Conservation (phyloP, 371 early-diverging fungal genomes). For the Circinella minor region DNA sequence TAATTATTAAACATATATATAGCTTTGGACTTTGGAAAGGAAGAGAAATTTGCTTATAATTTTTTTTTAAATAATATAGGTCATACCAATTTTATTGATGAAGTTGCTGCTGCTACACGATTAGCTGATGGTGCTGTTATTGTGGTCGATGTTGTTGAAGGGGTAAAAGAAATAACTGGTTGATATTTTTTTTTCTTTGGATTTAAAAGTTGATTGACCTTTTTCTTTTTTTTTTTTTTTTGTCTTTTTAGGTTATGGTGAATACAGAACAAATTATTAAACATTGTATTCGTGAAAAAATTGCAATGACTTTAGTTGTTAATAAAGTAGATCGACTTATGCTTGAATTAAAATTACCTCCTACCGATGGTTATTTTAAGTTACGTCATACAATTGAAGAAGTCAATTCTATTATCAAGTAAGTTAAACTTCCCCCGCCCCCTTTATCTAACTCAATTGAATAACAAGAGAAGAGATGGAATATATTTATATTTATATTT, state of each 20-base stretch:
- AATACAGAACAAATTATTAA: constrained; percentile 91
- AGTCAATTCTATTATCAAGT: constrained; percentile 86
- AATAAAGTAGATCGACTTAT: constrained; percentile 98
- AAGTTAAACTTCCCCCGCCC: constrained; percentile 19
- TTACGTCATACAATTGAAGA: constrained; percentile 94
- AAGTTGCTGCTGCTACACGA: constrained; percentile 86
- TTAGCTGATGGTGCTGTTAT: constrained; percentile 94
- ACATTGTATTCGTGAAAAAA: constrained; percentile 79
- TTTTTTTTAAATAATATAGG: constrained; percentile 44
- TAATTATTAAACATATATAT: constrained; percentile 27
- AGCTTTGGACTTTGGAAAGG: neutral
- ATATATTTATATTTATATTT: neutral
- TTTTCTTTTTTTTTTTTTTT: no score
- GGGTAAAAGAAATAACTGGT: constrained; percentile 53
- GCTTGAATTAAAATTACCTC: constrained; percentile 94
- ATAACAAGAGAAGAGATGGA: neutral
- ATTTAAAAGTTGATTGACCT: no score
- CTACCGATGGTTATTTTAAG: constrained; percentile 96
- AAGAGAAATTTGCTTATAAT: neutral
- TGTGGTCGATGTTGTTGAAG: constrained; percentile 96
- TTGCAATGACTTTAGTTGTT: constrained; percentile 86
- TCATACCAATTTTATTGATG: constrained; percentile 94
- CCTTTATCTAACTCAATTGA: neutral
- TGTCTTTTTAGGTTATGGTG: constrained; percentile 73
- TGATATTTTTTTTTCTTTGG: no score